Percentiles rank a stretch among this genome's conserved stretches.
phyloP scores from a whole-genome alignment of 208 protist genomes.

The Acanthamoeba quina region DNA sequence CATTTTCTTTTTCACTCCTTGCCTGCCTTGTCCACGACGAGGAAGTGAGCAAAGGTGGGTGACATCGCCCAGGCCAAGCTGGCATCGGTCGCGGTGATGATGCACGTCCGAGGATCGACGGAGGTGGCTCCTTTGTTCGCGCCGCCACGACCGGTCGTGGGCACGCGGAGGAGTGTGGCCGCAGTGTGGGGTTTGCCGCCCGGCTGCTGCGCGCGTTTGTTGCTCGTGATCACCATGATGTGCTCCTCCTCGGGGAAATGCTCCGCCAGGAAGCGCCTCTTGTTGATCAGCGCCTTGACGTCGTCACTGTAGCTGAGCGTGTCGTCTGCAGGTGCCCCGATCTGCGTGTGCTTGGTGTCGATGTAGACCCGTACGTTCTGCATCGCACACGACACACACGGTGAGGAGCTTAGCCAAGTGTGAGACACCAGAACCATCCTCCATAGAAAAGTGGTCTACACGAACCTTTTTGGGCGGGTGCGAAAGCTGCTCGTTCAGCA shows the following conservation, averaged over 20 bases:
- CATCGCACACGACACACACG: not conserved
- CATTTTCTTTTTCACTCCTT: too few species aligned
- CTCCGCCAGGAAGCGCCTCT: not conserved
- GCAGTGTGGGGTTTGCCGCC: not conserved
- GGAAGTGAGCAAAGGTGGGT: not conserved
- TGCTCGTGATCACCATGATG: constrained; percentile 9
- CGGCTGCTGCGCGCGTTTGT: not conserved
- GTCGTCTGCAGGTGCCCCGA: not conserved
- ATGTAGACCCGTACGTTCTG: not conserved
- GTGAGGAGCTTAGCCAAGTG: not conserved
- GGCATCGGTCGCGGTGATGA: not conserved
- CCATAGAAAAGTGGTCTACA: too few species aligned
- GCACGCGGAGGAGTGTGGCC: not conserved
- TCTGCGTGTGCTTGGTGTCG: not conserved
- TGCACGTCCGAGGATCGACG: not conserved
- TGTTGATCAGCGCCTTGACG: not conserved
- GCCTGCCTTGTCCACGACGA: not conserved
- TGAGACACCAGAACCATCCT: too few species aligned
- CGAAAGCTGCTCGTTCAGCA: not conserved
- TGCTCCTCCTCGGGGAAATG: not conserved
- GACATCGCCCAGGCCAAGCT: not conserved
- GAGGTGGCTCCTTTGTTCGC: not conserved
- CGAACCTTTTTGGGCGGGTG: not conserved
- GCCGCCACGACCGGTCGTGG: not conserved
- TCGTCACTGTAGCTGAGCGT: not conserved